Conservation (phyloP, 495 filamentous ascomycete species). For the Xylaria palmicola region DNA sequence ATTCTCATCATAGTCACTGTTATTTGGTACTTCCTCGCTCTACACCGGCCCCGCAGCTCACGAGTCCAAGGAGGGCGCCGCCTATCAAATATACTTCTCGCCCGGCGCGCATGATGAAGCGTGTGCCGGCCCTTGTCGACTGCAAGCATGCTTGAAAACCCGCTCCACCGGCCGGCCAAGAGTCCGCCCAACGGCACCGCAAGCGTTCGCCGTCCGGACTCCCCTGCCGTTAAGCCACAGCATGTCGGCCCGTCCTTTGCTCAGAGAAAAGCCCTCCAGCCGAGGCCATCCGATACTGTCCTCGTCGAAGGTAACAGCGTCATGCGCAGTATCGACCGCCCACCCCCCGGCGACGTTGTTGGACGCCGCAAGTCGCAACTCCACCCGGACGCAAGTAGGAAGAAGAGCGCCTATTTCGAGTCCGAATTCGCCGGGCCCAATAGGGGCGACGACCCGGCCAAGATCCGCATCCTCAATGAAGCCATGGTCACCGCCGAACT, state of each 20-base stretch:
- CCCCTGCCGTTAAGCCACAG: not conserved
- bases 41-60: no score
- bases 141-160: constrained; percentile 7
- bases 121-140: not conserved
- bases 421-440: constrained; percentile 43
- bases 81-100: not conserved
- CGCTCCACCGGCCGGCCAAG: not conserved
- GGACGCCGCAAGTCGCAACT: constrained; percentile 29
- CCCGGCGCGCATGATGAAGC: not conserved
- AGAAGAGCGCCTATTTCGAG: constrained; percentile 47
- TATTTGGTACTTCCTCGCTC: no score
- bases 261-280: constrained; percentile 40
- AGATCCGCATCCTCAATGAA: constrained; percentile 60
- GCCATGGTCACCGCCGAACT: constrained; percentile 77
- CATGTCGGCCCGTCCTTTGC: constrained; percentile 32
- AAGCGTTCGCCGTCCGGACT: not conserved
- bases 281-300: constrained; percentile 37
- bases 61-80: not conserved
- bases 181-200: not conserved
- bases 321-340: constrained; percentile 38
- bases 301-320: constrained; percentile 39
- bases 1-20: no score
- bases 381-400: constrained; percentile 35
- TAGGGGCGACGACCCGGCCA: constrained; percentile 41
- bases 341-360: constrained; percentile 37